Conservation (phyloP, 2,329 filamentous ascomycete genomes). For the Cytospora mali region DNA sequence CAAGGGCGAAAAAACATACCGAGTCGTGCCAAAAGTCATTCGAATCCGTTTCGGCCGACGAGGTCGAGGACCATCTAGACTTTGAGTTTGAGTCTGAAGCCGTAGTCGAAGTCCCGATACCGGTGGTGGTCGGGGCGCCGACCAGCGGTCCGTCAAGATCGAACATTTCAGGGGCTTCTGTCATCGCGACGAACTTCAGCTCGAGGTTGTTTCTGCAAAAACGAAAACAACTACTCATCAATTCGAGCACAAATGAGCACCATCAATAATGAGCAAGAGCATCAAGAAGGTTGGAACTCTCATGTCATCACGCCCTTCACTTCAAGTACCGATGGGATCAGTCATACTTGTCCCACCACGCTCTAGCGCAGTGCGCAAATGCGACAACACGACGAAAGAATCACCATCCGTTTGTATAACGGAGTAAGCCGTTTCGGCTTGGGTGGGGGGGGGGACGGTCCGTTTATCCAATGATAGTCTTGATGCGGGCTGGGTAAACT, state of each 20-base stretch:
- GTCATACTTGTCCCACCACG: constrained; percentile 24
- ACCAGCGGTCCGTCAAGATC: constrained; percentile 12
- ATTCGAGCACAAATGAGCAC: constrained; percentile 27
- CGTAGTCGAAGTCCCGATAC: constrained; percentile 12
- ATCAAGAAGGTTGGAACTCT: neutral
- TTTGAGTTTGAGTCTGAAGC: neutral
- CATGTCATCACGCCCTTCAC: constrained; percentile 12
- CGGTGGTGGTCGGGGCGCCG: constrained; percentile 9
- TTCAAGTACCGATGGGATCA: neutral
- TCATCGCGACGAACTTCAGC: neutral
- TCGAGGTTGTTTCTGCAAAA: neutral
- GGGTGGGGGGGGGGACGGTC: neutral
- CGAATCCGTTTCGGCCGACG: constrained; percentile 23
- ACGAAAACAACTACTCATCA: constrained; percentile 1
- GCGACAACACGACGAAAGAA: neutral
- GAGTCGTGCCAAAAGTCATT: constrained; percentile 28
- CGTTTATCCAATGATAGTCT: neutral
- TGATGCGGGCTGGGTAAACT: too few relatives aligned
- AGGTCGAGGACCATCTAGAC: constrained; percentile 28
- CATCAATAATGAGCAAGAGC: constrained; percentile 23
- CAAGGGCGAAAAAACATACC: constrained; percentile 8
- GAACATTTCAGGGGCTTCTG: constrained; percentile 8
- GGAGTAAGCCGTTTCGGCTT: neutral
- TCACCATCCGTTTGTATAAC: neutral
- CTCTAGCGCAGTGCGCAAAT: constrained; percentile 3